These are phyloP conservation scores for Penicillium argentinense DNA, from an alignment of 495 filamentous ascomycete species.

Conservation along the genomic window DNA sequence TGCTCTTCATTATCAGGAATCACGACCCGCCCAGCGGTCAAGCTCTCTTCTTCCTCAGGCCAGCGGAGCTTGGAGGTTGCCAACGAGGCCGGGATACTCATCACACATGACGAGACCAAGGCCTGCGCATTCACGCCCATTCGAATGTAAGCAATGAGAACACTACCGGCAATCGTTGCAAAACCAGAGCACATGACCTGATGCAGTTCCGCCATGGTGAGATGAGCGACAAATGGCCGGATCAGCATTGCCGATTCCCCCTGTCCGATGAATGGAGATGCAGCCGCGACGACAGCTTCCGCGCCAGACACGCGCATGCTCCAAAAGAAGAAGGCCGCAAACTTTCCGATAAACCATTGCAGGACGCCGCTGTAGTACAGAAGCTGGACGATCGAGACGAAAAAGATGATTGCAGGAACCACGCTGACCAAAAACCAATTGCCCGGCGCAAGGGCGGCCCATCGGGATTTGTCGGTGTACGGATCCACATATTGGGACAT, in stretches of 20 bases:
- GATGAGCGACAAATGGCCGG: slow-evolving; percentile 76
- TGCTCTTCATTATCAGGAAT: slow-evolving; percentile 73
- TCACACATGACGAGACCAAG: slow-evolving; percentile 83
- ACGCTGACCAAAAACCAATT: slow-evolving; percentile 71
- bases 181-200: slow-evolving; percentile 86
- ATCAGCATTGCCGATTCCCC: slow-evolving; percentile 93
- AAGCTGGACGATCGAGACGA: slow-evolving; percentile 82
- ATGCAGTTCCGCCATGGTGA: slow-evolving; percentile 83
- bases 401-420: slow-evolving; percentile 87
- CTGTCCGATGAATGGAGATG: slow-evolving; percentile 93
- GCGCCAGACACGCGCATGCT: slow-evolving; percentile 85
- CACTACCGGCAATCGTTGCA: slow-evolving; percentile 67
- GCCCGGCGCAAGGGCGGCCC: slow-evolving; percentile 17
- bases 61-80: slow-evolving; percentile 85
- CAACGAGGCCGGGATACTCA: slow-evolving; percentile 87
- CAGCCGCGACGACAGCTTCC: slow-evolving; percentile 87
- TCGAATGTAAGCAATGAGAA: slow-evolving; percentile 76
- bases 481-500: neutral
- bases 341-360: slow-evolving; percentile 85
- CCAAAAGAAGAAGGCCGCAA: slow-evolving; percentile 91
- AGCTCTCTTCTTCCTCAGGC: slow-evolving; percentile 80
- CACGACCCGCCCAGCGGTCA: slow-evolving; percentile 76
- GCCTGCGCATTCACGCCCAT: slow-evolving; percentile 82
- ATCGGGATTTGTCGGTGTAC: neutral
- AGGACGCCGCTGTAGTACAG: slow-evolving; percentile 74